Evolutionary conservation across 805 yeast genomes (phyloP).

Genomic region (Saturnispora besseyi): DNA sequence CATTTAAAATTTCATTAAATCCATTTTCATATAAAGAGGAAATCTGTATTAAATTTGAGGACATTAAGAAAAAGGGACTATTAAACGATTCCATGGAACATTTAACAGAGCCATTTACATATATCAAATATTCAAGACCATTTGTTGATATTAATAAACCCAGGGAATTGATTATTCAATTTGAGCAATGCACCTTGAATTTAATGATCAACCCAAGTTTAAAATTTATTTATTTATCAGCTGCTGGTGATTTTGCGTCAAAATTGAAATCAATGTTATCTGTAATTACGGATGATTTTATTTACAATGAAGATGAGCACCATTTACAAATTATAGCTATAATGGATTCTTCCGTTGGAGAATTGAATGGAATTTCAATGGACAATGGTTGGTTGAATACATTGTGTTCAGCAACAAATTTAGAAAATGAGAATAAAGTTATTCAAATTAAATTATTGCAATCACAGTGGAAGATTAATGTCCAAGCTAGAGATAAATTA

Average conservation of each 20-base stretch:
- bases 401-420: conserved; percentile 1
- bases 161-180: conserved; percentile 36
- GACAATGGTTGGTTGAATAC: conserved; percentile 23
- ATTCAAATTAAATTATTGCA: conserved; percentile 35
- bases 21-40: conserved; percentile 47
- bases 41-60: conserved; percentile 42
- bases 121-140: conserved; percentile 37
- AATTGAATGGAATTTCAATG: conserved; percentile 24
- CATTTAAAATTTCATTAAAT: conserved; percentile 40
- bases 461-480: conserved; percentile 35
- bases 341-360: conserved; percentile 15
- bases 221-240: conserved; percentile 19
- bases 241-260: conserved; percentile 21
- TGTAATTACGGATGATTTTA: conserved; percentile 18
- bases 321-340: conserved; percentile 18
- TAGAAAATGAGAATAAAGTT: conserved; percentile 25
- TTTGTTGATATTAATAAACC: conserved; percentile 29
- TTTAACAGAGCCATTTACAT: conserved; percentile 12
- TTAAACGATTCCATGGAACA: conserved; percentile 12
- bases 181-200: conserved; percentile 26
- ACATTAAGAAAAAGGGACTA: conserved; percentile 35
- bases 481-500: conserved; percentile 14
- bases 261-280: conserved; percentile 17
- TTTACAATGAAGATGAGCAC: conserved; percentile 18
- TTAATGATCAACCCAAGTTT: conserved; percentile 28